These are phyloP conservation scores for Drechslerella coelobrocha DNA, from an alignment of 2,329 filamentous ascomycete species.

Conservation along the genomic window DNA sequence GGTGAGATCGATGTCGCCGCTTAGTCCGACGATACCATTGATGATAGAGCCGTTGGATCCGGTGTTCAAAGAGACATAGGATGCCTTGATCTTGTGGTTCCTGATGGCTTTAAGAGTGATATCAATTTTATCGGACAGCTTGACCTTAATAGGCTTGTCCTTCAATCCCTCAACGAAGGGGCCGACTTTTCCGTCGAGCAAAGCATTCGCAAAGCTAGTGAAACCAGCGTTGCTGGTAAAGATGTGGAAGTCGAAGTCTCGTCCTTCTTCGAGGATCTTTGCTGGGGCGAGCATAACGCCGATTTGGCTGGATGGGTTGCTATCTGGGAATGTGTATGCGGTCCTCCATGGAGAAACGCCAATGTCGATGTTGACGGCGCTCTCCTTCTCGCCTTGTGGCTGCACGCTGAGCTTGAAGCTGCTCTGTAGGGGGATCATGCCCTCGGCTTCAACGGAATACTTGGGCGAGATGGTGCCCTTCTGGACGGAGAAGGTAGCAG, in stretches of 20 bases:
- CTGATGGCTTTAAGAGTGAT: slow-evolving; percentile 19
- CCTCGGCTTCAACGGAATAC: slow-evolving; percentile 30
- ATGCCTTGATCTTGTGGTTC: slow-evolving; percentile 27
- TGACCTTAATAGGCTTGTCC: slow-evolving; percentile 19
- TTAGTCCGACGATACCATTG: slow-evolving; percentile 30
- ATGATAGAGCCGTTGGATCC: slow-evolving; percentile 13
- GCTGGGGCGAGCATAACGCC: slow-evolving; percentile 41
- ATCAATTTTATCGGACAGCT: slow-evolving; percentile 7
- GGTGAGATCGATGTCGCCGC: slow-evolving; percentile 16
- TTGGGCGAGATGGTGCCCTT: slow-evolving; percentile 19
- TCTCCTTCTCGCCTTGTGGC: slow-evolving; percentile 24
- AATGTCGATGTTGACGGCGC: slow-evolving; percentile 35
- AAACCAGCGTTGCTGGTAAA: slow-evolving; percentile 31
- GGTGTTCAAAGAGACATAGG: slow-evolving; percentile 28
- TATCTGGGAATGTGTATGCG: slow-evolving; percentile 5
- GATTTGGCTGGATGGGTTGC: slow-evolving; percentile 26
- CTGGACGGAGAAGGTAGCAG: slow-evolving; percentile 9
- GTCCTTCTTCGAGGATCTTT: slow-evolving; percentile 43
- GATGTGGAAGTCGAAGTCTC: slow-evolving; percentile 44
- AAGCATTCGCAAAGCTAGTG: slow-evolving; percentile 26
- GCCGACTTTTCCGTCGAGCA: slow-evolving; percentile 35
- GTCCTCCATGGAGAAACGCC: slow-evolving; percentile 29
- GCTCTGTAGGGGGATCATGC: slow-evolving; percentile 42
- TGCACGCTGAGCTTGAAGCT: slow-evolving; percentile 26
- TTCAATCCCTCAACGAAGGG: slow-evolving; percentile 14